phyloP scores from a whole-genome alignment of 2,329 filamentous ascomycete species.

The Claviceps sp. region DNA sequence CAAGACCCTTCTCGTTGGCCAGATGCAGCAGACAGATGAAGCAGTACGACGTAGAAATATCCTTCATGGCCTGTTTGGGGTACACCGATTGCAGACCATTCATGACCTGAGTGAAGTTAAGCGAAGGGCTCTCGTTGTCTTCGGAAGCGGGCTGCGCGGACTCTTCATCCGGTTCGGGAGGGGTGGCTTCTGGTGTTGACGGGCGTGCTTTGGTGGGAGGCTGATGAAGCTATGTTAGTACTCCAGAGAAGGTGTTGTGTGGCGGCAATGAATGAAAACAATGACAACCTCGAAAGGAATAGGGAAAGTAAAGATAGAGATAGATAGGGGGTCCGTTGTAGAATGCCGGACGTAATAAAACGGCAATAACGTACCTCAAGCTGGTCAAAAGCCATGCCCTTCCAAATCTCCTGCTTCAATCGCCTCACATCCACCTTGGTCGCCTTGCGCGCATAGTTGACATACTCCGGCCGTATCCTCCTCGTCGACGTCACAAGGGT shows the following conservation, averaged over 20 bases:
- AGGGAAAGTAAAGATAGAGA: neutral
- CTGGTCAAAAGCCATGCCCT: constrained; percentile 45
- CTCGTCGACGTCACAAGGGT: constrained; percentile 53
- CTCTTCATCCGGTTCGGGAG: constrained; percentile 19
- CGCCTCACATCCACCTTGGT: constrained; percentile 59
- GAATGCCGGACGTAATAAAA: neutral
- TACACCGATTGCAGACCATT: constrained; percentile 80
- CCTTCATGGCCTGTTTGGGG: constrained; percentile 70
- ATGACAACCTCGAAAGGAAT: neutral
- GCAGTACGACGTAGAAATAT: constrained; percentile 86
- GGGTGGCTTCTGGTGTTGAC: constrained; percentile 7
- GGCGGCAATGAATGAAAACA: neutral
- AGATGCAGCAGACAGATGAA: constrained; percentile 89
- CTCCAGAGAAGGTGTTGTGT: neutral
- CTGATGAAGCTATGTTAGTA: neutral
- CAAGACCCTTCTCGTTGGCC: constrained; percentile 82
- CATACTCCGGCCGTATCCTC: constrained; percentile 51
- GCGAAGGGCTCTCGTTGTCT: constrained; percentile 30
- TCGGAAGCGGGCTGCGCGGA: constrained; percentile 14
- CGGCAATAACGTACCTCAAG: constrained; percentile 30
- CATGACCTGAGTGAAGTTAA: constrained; percentile 88
- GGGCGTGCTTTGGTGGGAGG: neutral
- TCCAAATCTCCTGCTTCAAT: constrained; percentile 59
- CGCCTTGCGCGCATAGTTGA: constrained; percentile 55
- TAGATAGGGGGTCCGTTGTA: too few relatives aligned